Base-by-base conservation (phyloP, 2,329 filamentous ascomycete genomes). In the Colletotrichum tofieldiae region DNA sequence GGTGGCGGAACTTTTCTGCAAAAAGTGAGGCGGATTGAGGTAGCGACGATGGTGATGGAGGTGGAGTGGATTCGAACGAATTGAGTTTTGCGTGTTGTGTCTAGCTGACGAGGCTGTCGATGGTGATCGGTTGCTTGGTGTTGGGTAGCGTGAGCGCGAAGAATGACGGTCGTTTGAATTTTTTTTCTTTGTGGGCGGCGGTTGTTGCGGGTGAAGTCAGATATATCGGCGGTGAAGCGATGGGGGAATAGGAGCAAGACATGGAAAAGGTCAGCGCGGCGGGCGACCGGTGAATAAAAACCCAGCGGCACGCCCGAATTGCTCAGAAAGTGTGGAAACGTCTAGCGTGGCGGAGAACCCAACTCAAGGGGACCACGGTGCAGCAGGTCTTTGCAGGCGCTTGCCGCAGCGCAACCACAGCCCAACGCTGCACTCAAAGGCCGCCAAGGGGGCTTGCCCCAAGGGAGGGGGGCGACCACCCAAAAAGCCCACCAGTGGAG, bases 141-240 rank as follows among this genome's bases (percentile, higher is more conserved):
- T 59, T 14, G 39, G 60, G 63, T 41, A 65, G 67, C 35, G 59
- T 26, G 60, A 43, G 35, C 16, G 45, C 14, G 65, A 39, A 20
- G 59, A 59, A 55, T 39, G 11, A 49, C 5, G 51, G 49, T 23
- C 41, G 39, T 54, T 16, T 41, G 39, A 11, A 29, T 41, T 47
- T 56, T 71, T 29, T 29, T 47, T 47, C 49, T 71, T 29, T 29
- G 29, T 14, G 14, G 43, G 62, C 58, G 41, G 41, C 47, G 54
- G 63, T 52, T 62, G 58, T 62, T 68, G 69, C 58, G 70, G 39
- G 51, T 56, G 43, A 41, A 56, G 35, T 41, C 49, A 61, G 45
- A 54, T 41, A 64, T 69, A 51, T 70, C 41, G 64, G 65, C 70
- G 70, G 65, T 72, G 59, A 72, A 60, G 59, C 69, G 69, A 47